Conservation (phyloP, 768 basidiomycete genomes). For the Boletellus emodensis region DNA sequence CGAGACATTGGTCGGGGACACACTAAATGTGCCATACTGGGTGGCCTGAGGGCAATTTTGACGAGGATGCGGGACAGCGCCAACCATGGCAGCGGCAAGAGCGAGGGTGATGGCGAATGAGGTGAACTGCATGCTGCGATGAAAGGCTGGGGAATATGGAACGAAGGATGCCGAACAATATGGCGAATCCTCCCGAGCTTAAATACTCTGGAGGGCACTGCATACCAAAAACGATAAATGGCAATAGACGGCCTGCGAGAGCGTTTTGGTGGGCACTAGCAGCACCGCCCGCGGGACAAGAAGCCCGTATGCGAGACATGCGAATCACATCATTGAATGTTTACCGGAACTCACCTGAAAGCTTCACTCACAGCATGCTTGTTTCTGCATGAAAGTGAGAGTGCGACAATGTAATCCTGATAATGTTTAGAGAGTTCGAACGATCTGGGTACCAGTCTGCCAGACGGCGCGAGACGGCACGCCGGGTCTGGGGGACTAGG, state of each 20-base stretch:
- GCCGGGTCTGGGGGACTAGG: too few species aligned
- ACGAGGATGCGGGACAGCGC: conserved; percentile 19
- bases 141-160: not conserved
- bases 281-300: not conserved
- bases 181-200: not conserved
- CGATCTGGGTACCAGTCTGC: too few species aligned
- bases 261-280: not conserved
- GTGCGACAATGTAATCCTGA: too few species aligned
- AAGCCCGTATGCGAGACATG: conserved; percentile 1
- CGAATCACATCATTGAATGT: not conserved
- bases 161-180: not conserved
- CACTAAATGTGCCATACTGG: conserved; percentile 13
- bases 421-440: too few species aligned
- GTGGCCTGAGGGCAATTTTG: conserved; percentile 21
- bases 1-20: conserved; percentile 22
- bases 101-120: conserved; percentile 11
- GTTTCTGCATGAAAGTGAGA: too few species aligned
- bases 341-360: not conserved
- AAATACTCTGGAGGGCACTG: conserved; percentile 8
- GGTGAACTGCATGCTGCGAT: conserved; percentile 17
- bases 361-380: too few species aligned
- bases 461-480: too few species aligned
- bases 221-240: not conserved
- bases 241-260: not conserved
- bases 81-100: conserved; percentile 11